Evolutionary conservation across 2,329 filamentous ascomycete genomes (phyloP).

Genomic region (Biscogniauxia marginata): DNA sequence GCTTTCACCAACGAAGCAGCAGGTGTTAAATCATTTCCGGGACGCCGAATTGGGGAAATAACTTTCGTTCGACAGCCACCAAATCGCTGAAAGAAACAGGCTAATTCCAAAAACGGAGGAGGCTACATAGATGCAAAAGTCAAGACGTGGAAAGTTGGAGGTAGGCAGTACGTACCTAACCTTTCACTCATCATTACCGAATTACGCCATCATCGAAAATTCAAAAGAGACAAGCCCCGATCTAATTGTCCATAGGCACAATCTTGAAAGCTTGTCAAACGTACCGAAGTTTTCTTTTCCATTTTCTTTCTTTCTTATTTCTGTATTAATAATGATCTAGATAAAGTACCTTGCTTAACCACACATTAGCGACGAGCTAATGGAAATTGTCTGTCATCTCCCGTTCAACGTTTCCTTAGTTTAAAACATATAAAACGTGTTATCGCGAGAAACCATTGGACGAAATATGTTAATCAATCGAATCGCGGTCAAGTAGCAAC

Average conservation of each 20-base stretch:
- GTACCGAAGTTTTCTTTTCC: neutral
- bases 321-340: neutral
- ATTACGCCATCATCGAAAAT: conserved; percentile 8
- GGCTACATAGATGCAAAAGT: no score
- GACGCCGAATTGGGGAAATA: no score
- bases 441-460: neutral
- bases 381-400: neutral
- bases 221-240: no score
- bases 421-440: neutral
- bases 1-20: no score
- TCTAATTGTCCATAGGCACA: no score
- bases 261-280: neutral
- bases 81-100: neutral
- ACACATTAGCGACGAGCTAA: neutral
- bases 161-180: neutral
- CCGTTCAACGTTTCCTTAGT: neutral
- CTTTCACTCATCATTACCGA: neutral
- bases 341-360: neutral
- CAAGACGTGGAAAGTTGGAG: no score
- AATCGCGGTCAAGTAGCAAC: neutral
- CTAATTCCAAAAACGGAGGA: neutral
- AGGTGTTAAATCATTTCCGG: no score
- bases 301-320: neutral
- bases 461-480: neutral
- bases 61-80: no score